Base-by-base conservation (phyloP, 2,329 filamentous ascomycete species). In the Botrytis medusae region DNA sequence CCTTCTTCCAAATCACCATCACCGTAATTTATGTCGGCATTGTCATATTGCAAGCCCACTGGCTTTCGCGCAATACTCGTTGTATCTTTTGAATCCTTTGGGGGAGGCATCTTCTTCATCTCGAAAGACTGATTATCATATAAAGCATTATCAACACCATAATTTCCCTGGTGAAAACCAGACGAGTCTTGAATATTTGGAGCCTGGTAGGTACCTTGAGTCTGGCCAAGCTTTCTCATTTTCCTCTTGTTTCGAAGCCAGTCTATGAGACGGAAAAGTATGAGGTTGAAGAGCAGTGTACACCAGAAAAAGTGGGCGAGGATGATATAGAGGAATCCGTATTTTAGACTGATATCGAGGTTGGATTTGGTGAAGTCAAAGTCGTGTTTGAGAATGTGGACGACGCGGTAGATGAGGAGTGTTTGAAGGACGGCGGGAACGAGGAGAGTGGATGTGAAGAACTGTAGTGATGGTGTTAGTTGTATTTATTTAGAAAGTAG, bases 221-320 rank as follows among this genome's bases (percentile, higher is more conserved):
- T 25, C 20, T 68, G 65, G 29, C 1, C 18, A 42, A 42, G 34
- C 10, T 42, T 69, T 42, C 34, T 32, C 1, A 2, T 18, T 16
- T 32, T 69, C 18, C 65, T 69, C 48, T 44, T 32, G 3, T 59
- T 29, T 42, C 65, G 48, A 57, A 20, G n/a, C 14, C 34, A 57
- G 37, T 69, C 65, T 69, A 69, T 57, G 25, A 69, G 48, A n/a
- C 48, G 51, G n/a, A 69, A 69, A 32, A 29, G 8, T 8, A 32
- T 32, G 18, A 69, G 37, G 12, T 69, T 69, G 10, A 69, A 69
- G 34, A 69, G 48, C 10, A 69, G 18, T 2, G 25, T 25, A 18
- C 6, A 12, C 65, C 65, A 69, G 37, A 57, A 69, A 12, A 44
- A 32, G 65, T 69, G 65, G 12, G 51, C 29, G 37, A 57, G 10